Evolutionary conservation across 2,329 filamentous ascomycete species (phyloP), one percentile per base, ranked within the genome.

Genomic region (Ceratocystis colombiana): DNA sequence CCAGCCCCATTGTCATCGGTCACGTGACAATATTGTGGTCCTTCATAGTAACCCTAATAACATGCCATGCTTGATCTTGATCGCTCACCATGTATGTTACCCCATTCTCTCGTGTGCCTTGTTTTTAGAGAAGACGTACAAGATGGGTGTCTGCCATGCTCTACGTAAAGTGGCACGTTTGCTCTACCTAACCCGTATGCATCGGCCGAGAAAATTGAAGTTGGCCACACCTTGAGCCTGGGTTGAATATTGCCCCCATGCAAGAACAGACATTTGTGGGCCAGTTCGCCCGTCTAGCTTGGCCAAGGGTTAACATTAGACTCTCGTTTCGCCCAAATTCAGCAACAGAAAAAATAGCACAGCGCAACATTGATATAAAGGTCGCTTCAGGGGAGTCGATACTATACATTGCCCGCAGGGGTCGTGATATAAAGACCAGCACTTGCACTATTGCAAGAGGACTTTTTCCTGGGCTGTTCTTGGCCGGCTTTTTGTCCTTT

Each of bases 171-270:
- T 41, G 37, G 37, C 37, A 41, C 37, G 37, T 22, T n/a, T 50
- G 7, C n/a, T n/a, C 5, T 50, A 20, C n/a, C 48, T 22, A 20
- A 2, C 48, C n/a, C 48, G 7, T 8, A 6, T 10, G 15, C 53
- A 57, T 59, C 55, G 55, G 55, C 55, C 55, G 55, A 59, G 55
- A 59, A 37, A 12, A 12, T 41, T n/a, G 17, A 59, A 15, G 15
- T 8, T 33, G 17, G 28, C 55, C 55, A 59, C 15, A 59, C 5
- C 17, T 8, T 37, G 55, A 30, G 12, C 55, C 55, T 28, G 25
- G 53, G 3, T 30, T 25, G 7, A 50, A 50, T 12, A 50, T 10
- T 7, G 48, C 20, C 48, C n/a, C n/a, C 48, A 10, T 22, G 8
- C n/a, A 50, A 22, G 48, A 50, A 50, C 48, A 48, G 20, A 22